phyloP scores from a whole-genome alignment of 2,329 filamentous ascomycete species.

The Bertia moriformis region DNA sequence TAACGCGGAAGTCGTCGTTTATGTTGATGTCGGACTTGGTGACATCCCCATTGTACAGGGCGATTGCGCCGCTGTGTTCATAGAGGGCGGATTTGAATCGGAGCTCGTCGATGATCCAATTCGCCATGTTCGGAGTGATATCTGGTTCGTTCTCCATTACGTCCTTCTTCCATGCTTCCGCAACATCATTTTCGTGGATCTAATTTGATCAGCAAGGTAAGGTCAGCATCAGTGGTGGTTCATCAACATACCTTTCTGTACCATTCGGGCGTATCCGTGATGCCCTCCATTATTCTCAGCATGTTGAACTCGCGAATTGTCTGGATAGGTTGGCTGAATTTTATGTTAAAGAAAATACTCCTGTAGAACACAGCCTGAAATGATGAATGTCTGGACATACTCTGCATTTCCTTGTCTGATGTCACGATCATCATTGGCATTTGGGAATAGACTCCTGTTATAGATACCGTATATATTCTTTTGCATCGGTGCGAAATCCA shows the following conservation, averaged over 20 bases:
- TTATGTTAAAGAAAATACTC: no score
- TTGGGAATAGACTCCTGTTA: background rate
- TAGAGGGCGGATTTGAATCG: background rate
- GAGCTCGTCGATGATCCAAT: constrained; percentile 1
- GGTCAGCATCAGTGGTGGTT: no score
- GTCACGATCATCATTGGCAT: background rate
- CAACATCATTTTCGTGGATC: background rate
- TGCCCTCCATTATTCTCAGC: background rate
- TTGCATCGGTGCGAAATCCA: background rate
- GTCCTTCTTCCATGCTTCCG: background rate
- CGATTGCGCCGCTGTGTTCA: background rate
- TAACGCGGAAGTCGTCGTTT: background rate
- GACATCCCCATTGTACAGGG: background rate
- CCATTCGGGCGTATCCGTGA: background rate
- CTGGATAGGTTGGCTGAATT: background rate
- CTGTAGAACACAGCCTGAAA: no score
- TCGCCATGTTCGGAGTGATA: background rate
- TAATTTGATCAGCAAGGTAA: background rate
- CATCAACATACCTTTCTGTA: background rate
- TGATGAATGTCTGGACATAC: background rate
- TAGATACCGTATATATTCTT: constrained; percentile 1
- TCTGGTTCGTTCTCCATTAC: background rate
- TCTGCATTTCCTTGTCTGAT: background rate
- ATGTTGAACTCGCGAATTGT: background rate
- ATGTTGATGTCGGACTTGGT: background rate